Conservation (phyloP, 345 rosid species). For the Tarenaya hassleriana region DNA sequence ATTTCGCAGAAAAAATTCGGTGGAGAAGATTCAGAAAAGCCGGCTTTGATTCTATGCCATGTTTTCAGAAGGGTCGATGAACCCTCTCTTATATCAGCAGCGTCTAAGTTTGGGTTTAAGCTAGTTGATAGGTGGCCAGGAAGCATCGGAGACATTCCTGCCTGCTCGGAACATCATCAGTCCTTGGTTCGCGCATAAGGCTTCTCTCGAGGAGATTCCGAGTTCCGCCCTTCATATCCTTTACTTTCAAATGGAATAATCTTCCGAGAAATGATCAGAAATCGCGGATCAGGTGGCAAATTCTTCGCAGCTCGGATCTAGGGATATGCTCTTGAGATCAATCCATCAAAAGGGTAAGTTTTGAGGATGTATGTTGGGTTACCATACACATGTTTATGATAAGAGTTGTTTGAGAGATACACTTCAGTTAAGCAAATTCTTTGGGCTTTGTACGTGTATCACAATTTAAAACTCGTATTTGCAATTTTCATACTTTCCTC, state of each 20-base stretch:
- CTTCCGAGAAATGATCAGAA: background rate
- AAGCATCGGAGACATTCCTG: constrained; percentile 23
- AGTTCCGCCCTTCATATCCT: constrained; percentile 61
- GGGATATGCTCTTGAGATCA: no score
- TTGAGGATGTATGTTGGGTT: no score
- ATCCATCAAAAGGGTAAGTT: no score
- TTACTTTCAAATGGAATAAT: constrained; percentile 46
- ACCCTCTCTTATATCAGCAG: constrained; percentile 52
- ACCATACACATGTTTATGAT: no score
- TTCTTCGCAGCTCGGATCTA: no score
- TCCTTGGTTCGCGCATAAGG: constrained; percentile 49
- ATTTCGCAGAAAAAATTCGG: constrained; percentile 26
- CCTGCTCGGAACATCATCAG: constrained; percentile 36
- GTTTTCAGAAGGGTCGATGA: constrained; percentile 76
- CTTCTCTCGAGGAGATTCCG: constrained; percentile 30
- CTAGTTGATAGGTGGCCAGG: constrained; percentile 64
- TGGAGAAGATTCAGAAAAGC: constrained; percentile 26
- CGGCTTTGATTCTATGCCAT: constrained; percentile 69
- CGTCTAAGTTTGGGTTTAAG: constrained; percentile 55
- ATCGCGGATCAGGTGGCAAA: background rate
- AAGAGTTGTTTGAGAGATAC: no score
- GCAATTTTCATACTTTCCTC: no score
- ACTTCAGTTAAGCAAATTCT: no score
- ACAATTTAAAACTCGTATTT: no score
- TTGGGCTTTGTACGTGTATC: no score